phyloP scores from a whole-genome alignment of 768 basidiomycete genomes.

The Collybiopsis confluens region DNA sequence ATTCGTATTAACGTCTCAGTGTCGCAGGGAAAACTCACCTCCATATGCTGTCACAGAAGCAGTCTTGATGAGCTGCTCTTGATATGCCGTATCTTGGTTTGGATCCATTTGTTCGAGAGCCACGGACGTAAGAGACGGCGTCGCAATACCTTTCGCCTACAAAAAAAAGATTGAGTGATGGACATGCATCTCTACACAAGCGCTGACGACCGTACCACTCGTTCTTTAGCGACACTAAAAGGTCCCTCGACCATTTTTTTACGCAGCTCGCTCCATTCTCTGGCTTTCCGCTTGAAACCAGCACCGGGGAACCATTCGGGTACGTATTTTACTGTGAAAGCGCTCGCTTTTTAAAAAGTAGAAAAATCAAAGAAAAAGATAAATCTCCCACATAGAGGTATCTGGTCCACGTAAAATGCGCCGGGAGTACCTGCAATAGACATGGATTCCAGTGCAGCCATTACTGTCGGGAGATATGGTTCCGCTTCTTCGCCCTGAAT shows the following conservation, averaged over 20 bases:
- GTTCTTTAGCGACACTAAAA: conserved; percentile 22
- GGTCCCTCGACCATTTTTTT: conserved; percentile 28
- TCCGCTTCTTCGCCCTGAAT: conserved; percentile 12
- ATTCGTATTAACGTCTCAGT: background rate
- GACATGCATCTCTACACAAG: background rate
- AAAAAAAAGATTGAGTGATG: background rate
- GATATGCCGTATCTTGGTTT: background rate
- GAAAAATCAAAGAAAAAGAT: background rate
- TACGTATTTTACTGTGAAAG: conserved; percentile 28
- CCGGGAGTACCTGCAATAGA: conserved; percentile 15
- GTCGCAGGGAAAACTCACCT: background rate
- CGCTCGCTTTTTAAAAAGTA: background rate
- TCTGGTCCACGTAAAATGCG: conserved; percentile 30
- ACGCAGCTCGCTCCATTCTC: conserved; percentile 26
- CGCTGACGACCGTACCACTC: conserved; percentile 22
- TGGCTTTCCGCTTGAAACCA: conserved; percentile 31
- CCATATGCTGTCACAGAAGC: conserved; percentile 27
- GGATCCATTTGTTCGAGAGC: conserved; percentile 6
- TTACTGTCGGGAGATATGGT: conserved; percentile 8
- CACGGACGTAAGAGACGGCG: conserved; percentile 9
- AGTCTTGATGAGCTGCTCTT: conserved; percentile 12
- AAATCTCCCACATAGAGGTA: conserved; percentile 23
- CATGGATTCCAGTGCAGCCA: conserved; percentile 13
- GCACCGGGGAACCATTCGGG: conserved; percentile 42
- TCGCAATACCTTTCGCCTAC: conserved; percentile 12